Evolutionary conservation across 495 filamentous ascomycete genomes (phyloP).

Genomic region (Podospora comata): DNA sequence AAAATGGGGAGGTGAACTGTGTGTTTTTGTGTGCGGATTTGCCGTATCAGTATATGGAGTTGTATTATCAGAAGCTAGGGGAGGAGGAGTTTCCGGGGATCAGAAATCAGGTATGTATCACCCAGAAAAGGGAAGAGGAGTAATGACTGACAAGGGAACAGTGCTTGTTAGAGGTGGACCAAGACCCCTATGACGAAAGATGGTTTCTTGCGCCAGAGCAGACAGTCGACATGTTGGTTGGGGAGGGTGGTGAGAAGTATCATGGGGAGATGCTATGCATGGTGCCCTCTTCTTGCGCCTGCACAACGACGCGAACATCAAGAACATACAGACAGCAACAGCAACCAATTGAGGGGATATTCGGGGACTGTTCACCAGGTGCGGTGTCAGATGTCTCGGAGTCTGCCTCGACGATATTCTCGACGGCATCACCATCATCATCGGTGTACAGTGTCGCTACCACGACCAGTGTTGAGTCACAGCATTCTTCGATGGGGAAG

Average conservation of each 20-base stretch:
- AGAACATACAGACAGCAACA: neutral
- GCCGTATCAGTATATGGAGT: constrained; percentile 60
- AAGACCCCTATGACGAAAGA: constrained; percentile 52
- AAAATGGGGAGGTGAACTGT: constrained; percentile 48
- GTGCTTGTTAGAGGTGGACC: constrained; percentile 49
- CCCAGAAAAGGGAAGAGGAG: neutral
- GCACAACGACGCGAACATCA: neutral
- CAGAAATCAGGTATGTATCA: constrained; percentile 49
- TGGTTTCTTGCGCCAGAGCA: constrained; percentile 44
- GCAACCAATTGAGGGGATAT: neutral
- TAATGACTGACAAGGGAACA: constrained; percentile 21
- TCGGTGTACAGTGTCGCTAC: neutral
- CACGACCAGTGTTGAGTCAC: neutral
- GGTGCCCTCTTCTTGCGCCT: constrained; percentile 31
- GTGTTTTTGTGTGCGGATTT: constrained; percentile 62
- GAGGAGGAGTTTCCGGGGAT: constrained; percentile 53
- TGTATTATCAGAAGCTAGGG: constrained; percentile 57
- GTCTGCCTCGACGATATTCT: neutral
- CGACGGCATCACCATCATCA: neutral
- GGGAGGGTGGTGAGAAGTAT: constrained; percentile 36
- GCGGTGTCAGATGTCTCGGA: neutral
- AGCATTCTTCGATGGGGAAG: neutral
- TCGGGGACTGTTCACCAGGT: neutral
- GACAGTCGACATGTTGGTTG: constrained; percentile 37
- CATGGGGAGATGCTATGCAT: constrained; percentile 39